Evolutionary conservation across 805 yeast genomes (phyloP).

Genomic region (Tetrapisispora pingtungensis): DNA sequence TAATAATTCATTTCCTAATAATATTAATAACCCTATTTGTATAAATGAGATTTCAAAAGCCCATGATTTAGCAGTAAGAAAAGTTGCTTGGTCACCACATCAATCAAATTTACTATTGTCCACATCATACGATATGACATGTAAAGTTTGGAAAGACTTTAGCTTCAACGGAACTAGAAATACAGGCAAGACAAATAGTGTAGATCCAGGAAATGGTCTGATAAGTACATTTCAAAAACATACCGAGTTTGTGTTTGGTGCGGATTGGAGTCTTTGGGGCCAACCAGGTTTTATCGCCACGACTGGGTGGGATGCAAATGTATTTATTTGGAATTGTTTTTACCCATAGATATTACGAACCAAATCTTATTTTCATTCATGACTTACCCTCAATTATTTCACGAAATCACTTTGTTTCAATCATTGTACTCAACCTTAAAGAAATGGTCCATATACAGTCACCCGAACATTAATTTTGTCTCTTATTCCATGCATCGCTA

Average conservation of each 20-base stretch:
- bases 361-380: too few species aligned
- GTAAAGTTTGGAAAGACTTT: constrained; percentile 72
- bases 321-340: constrained; percentile 71
- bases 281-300: constrained; percentile 92
- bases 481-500: too few species aligned
- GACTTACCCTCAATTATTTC: too few species aligned
- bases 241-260: constrained; percentile 82
- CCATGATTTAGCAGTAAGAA: constrained; percentile 81
- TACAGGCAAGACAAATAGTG: constrained; percentile 34
- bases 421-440: too few species aligned
- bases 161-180: constrained; percentile 49
- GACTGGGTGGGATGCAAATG: constrained; percentile 95
- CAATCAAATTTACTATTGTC: constrained; percentile 56
- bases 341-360: neutral
- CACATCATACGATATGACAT: constrained; percentile 88
- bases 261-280: constrained; percentile 96
- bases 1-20: too few species aligned
- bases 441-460: too few species aligned
- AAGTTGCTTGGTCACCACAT: constrained; percentile 86
- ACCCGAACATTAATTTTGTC: too few species aligned
- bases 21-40: constrained; percentile 38
- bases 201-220: constrained; percentile 41
- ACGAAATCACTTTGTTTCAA: too few species aligned
- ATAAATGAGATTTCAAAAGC: constrained; percentile 63
- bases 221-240: constrained; percentile 55